Conservation (phyloP, 2,329 filamentous ascomycete genomes). For the Neopestalotiopsis clavispora region DNA sequence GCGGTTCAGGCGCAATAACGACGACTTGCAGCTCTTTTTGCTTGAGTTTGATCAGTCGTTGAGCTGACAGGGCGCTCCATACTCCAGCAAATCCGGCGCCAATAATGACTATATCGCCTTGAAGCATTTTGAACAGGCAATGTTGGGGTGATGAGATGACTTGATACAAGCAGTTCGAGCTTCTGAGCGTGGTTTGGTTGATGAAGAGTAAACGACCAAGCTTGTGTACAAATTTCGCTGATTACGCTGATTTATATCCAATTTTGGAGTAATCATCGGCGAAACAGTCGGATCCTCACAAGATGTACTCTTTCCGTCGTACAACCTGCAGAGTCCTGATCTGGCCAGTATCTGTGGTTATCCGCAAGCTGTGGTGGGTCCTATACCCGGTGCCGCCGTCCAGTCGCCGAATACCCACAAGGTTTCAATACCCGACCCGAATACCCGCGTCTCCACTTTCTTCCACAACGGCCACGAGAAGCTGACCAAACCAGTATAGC, state of each 20-base stretch:
- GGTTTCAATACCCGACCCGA: constrained; percentile 6
- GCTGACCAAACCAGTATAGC: neutral
- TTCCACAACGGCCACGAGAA: neutral
- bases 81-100: constrained; percentile 42
- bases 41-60: constrained; percentile 34
- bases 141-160: neutral
- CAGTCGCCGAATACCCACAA: neutral
- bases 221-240: too few species aligned
- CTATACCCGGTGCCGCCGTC: neutral
- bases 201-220: too few species aligned
- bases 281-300: too few species aligned
- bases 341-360: constrained; percentile 8
- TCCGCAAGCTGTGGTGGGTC: neutral
- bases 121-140: neutral
- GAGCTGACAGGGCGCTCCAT: constrained; percentile 42
- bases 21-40: constrained; percentile 31
- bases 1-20: constrained; percentile 38
- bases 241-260: too few species aligned
- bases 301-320: too few species aligned
- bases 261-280: too few species aligned
- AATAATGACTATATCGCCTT: constrained; percentile 24
- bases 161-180: neutral
- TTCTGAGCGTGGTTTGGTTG: too few species aligned
- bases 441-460: constrained; percentile 7
- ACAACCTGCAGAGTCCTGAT: neutral